These are phyloP conservation scores for Mucor piriformis DNA, from an alignment of 371 early-diverging fungal genomes.

Conservation along the genomic window DNA sequence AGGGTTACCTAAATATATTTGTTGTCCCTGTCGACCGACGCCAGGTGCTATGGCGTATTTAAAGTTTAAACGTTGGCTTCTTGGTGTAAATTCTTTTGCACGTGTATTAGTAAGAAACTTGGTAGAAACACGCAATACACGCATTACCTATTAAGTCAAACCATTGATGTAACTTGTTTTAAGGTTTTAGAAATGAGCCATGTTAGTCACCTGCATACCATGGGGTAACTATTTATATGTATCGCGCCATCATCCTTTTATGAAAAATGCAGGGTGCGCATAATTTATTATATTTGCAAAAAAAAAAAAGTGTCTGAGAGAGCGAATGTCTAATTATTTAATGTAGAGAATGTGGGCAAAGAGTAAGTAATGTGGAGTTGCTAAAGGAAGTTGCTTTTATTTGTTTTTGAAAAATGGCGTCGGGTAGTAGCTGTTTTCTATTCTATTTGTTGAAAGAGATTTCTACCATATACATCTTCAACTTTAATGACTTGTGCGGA, in stretches of 20 bases:
- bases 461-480: conserved; percentile 21
- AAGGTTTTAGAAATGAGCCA: too few relatives aligned
- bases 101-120: too few relatives aligned
- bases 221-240: background rate
- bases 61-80: too few relatives aligned
- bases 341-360: too few relatives aligned
- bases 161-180: background rate
- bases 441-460: conserved; percentile 19
- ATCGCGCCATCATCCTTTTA: background rate
- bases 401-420: background rate
- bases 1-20: too few relatives aligned
- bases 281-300: background rate
- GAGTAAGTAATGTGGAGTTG: background rate
- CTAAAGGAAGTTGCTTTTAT: background rate
- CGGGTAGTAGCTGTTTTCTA: background rate
- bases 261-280: background rate
- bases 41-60: too few relatives aligned
- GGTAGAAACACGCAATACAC: too few relatives aligned
- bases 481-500: conserved; percentile 15
- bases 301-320: background rate
- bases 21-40: too few relatives aligned
- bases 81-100: too few relatives aligned
- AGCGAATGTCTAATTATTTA: too few relatives aligned
- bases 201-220: background rate
- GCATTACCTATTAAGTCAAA: background rate